Evolutionary conservation across 257 asterid species (phyloP).

Genomic region (Osmanthus fragrans): DNA sequence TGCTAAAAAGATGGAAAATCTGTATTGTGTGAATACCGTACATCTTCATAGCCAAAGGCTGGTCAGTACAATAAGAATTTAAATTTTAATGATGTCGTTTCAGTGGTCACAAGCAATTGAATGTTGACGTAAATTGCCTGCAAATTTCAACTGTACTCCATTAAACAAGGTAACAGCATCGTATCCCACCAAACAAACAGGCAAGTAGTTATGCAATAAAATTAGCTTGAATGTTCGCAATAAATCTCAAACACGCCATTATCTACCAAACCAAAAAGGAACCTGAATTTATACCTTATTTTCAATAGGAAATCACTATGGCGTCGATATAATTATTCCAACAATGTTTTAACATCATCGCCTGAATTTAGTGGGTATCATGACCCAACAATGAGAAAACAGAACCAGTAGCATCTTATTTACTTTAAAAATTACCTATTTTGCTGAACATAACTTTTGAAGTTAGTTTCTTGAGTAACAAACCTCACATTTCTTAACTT

Average conservation of each 20-base stretch:
- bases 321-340: too few relatives aligned
- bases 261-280: not conserved
- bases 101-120: constrained; percentile 3
- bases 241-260: not conserved
- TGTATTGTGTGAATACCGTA: constrained; percentile 7
- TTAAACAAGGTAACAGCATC: not conserved
- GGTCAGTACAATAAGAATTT: not conserved
- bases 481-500: too few relatives aligned
- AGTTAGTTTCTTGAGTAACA: too few relatives aligned
- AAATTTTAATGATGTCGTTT: not conserved
- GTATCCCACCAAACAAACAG: not conserved
- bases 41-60: constrained; percentile 37
- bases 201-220: not conserved
- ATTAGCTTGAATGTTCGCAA: not conserved
- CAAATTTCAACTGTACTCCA: constrained; percentile 10
- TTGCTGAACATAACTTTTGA: too few relatives aligned
- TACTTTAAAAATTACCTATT: too few relatives aligned
- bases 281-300: not conserved
- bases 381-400: too few relatives aligned
- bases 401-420: too few relatives aligned
- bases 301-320: too few relatives aligned
- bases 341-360: too few relatives aligned
- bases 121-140: constrained; percentile 17
- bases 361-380: too few relatives aligned
- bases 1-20: not conserved